Base-by-base conservation (phyloP, 2,329 filamentous ascomycete genomes). In the Ophiostoma triangulosporum region DNA sequence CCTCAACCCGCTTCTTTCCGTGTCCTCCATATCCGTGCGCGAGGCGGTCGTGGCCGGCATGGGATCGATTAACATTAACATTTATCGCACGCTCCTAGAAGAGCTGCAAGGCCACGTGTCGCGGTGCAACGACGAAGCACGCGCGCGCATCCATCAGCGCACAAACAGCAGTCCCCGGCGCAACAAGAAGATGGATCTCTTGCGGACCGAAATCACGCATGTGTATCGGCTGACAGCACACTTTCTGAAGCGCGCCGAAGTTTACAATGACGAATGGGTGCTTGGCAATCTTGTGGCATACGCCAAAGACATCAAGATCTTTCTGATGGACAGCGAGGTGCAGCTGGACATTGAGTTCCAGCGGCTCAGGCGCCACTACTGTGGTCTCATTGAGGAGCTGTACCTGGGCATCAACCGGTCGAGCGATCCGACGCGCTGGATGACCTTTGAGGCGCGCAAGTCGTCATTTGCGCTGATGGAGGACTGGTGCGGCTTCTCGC, bases 401-500 rank as follows among this genome's bases (percentile, higher is more conserved):
- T 98, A 95, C 59, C 88, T 95, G 60, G 88, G 88, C 6, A 88
- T 96, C 61, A 93, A 91, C 60, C 79, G 83, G 51, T 88, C 88
- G 0, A 83, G 82, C 57, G 88, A 96, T 56, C 86, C 89, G 1
- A 84, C 88, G 4, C 79, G 88, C 31, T 98, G 93, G 91, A 93
- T 98, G 80, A 90, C 93, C 0, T 98, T 98, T 63, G 93, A 98
- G 65, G 88, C 90, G 12, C 78, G 94, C 38, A 95, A 96, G 65
- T 96, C 93, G 5, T 86, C 91, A 0, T 98, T 98, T 64, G 84
- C 90, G 0, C 71, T 98, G 48, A 97, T 98, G 90, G 93, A 98
- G 68, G 91, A 97, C 59, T 98, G 94, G 94, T 98, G 93, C 65
- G 93, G 93, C 2, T 96, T 94, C 65, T 95, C 90, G 7, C 88